Evolutionary conservation across 1,284 basidiomycete genomes (phyloP), one percentile per base, ranked within the genome.

Genomic region (Fomitopsis betulina): DNA sequence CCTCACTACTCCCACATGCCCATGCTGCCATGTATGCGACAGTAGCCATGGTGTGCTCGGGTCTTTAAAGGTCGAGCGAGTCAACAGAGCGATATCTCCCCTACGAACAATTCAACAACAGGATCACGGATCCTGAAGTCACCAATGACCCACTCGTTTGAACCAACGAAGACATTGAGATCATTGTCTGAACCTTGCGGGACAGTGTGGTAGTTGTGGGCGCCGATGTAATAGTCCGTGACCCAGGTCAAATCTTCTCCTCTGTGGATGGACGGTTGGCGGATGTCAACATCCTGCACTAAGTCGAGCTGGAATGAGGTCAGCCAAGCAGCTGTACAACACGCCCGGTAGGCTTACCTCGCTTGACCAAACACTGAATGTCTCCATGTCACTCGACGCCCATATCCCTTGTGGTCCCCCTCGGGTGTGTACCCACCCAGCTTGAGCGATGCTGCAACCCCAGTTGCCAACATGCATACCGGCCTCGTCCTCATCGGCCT

Each of bases 331-430:
- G 23, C 10, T n/a, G n/a, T 37, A n/a, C 8, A 6, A 32, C 43
- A 27, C 7, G 27, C 23, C 42, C 2, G 9, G 5, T 8, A 5
- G n/a, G 5, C 19, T 35, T 60, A 87, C 89, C 74, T 93, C 87
- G 39, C 72, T 72, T 12, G 83, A 82, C 91, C 90, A 93, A 21
- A 81, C 76, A 62, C 87, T 86, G 65, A 91, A 87, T 0, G 90
- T 92, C 69, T 93, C 90, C 90, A 93, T 93, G 70, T 93, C 91
- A 61, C 88, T 91, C 2, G 80, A 78, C 21, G 86, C 85, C 90
- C 90, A 93, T 17, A 89, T 75, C 13, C 70, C 65, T 5, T 68
- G 64, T 5, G 69, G 67, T 13, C 70, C 68, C 8, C 69, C 61
- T 4, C 70, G 60, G 17, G 68, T 63, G 25, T 70, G 67, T 53